Evolutionary conservation across 306 rosid genomes (phyloP), one percentile per base, ranked within the genome.

Genomic region (Gastrolobium villosum): DNA sequence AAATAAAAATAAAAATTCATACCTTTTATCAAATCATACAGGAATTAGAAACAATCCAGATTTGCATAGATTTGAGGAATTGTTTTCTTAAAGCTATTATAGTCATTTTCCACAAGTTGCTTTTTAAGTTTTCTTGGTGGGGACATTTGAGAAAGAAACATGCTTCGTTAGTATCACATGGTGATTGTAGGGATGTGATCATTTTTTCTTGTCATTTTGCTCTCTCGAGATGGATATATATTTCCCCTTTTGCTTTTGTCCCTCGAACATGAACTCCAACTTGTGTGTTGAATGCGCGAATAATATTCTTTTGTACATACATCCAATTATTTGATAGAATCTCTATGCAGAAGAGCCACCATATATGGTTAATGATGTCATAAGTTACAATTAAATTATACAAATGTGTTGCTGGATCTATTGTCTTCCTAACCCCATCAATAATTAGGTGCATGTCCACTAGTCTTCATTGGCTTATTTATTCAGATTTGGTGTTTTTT

Each of bases 161-260:
- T 26, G 82, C 60, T 78, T 70, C 65, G 75, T 70, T 79, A 44
- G 60, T 77, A 67, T 81, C 88, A 85, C 96, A 78, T 88, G 91
- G 84, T 67, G 30, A 76, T 78, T 49, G 49, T 73, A 34, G 14
- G 67, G 49, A 72, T 44, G n/a, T 63, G 75, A 70, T 73, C 48
- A 44, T 65, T 69, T 73, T 73, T 43, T 79, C 53, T 82, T 80
- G 84, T 84, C 88, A 56, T 72, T 79, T 84, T 78, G 81, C 82
- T 14, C 30, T 69, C 67, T 72, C 75, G 53, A 45, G 26, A 65
- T 79, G 59, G 79, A 73, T 71, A 69, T 73, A 66, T 75, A 83
- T 75, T 80, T 52, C 64, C 36, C 46, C 55, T 10, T 50, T 31
- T 59, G 72, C 50, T 59, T 66, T 67, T 69, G 73, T 87, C 79